These are phyloP conservation scores for Scytalidium lignicola DNA, from an alignment of 2,329 filamentous ascomycete genomes.

Conservation along the genomic window DNA sequence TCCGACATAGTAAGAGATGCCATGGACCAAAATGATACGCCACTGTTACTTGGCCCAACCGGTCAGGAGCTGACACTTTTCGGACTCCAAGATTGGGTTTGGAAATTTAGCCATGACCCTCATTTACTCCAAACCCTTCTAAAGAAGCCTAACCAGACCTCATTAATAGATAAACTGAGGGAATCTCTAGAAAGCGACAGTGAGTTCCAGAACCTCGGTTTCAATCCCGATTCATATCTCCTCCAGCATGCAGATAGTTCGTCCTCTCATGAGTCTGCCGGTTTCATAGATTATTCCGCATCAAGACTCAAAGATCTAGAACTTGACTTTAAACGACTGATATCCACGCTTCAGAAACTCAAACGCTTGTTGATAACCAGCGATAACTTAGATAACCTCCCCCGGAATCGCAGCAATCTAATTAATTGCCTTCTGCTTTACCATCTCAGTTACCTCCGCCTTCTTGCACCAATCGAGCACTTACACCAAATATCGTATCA, in stretches of 20 bases:
- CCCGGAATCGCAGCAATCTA: neutral
- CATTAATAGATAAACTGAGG: neutral
- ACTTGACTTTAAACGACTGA: neutral
- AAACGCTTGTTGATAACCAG: neutral
- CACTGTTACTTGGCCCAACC: neutral
- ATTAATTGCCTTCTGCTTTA: neutral
- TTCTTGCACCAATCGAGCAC: neutral
- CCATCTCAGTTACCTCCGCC: neutral
- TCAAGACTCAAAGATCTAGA: neutral
- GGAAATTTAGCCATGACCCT: slow-evolving; percentile 1
- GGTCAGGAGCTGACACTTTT: neutral
- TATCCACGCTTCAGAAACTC: neutral
- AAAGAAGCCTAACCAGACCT: neutral
- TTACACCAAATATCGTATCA: too few species aligned
- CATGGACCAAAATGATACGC: neutral
- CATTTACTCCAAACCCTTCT: neutral
- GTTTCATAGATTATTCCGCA: neutral
- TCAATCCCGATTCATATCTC: too few species aligned
- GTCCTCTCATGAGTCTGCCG: neutral
- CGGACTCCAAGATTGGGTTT: neutral
- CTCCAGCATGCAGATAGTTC: neutral
- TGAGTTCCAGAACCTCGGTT: too few species aligned
- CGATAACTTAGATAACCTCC: neutral
- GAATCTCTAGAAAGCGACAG: neutral
- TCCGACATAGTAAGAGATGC: neutral